Base-by-base conservation (phyloP, 495 filamentous ascomycete species). In the Aspergillus sclerotioniger region DNA sequence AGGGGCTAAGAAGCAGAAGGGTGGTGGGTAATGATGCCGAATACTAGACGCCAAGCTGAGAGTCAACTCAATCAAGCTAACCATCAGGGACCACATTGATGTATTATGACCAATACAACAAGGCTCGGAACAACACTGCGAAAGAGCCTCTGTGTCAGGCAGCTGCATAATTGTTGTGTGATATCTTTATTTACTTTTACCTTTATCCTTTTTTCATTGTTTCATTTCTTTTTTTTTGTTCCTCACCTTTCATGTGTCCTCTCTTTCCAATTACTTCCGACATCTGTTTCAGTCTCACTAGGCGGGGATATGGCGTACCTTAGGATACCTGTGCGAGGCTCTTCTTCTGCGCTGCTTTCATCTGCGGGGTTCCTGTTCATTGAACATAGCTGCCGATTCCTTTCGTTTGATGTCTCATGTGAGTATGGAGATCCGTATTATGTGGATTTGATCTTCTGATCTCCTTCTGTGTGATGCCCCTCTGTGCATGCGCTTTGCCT, bases 1-100 rank as follows among this genome's bases (percentile, higher is more conserved):
- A 21, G 70, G 75, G 16, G 74, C 70, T 10, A 86, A 86, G 63
- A 71, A 80, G 62, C 82, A 84, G 59, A 86, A 85, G 62, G 79
- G 74, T 19, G 66, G 68, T 53, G 67, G 68, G 31, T 48, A 57
- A 25, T 51, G 25, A 29, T 57, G 35, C 5, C 37, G 37, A 41
- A n/a, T n/a, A n/a, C n/a, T n/a, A n/a, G n/a, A n/a, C n/a, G n/a
- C n/a, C n/a, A n/a, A n/a, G n/a, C n/a, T n/a, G n/a, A n/a, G n/a
- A n/a, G n/a, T n/a, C n/a, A n/a, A n/a, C n/a, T n/a, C n/a, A n/a
- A n/a, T n/a, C n/a, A n/a, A n/a, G n/a, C n/a, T n/a, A n/a, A 41
- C n/a, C 37, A 41, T 41, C 13, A 41, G 15, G 37, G 37, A 41
- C 3, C 37, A 13, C 5, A n/a, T 41, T n/a, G 37, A 41, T 41